Conservation (phyloP, 805 yeast species). For the Alloascoidea hylecoeti region DNA sequence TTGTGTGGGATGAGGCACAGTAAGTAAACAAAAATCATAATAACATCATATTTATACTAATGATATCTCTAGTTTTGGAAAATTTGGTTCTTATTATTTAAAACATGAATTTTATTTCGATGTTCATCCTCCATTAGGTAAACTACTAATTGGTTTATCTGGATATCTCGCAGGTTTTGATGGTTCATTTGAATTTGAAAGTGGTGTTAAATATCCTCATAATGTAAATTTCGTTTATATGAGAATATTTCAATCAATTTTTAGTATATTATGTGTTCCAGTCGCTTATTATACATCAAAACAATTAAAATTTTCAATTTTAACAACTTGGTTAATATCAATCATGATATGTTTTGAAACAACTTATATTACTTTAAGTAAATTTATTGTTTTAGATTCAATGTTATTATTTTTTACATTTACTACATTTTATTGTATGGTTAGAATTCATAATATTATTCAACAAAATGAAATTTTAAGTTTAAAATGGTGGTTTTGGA, state of each 20-base stretch:
- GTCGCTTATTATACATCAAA: constrained; percentile 73
- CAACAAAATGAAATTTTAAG: constrained; percentile 44
- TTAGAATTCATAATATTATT: constrained; percentile 47
- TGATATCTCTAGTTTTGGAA: constrained; percentile 53
- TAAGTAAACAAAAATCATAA: background rate
- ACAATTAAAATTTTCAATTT: constrained; percentile 56
- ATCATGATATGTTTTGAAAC: constrained; percentile 72
- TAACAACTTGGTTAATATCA: constrained; percentile 66
- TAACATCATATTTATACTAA: background rate
- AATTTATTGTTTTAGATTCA: constrained; percentile 84
- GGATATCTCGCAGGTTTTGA: constrained; percentile 81
- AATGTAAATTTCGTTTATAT: constrained; percentile 68
- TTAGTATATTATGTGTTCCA: constrained; percentile 78
- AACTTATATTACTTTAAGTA: constrained; percentile 73
- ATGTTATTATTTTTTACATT: constrained; percentile 83
- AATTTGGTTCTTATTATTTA: constrained; percentile 85
- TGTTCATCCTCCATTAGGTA: constrained; percentile 96
- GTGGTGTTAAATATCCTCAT: constrained; percentile 67
- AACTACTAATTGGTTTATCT: constrained; percentile 78
- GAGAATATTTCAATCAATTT: constrained; percentile 79
- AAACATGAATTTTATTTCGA: constrained; percentile 87
- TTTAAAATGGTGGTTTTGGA: constrained; percentile 90
- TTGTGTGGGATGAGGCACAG: constrained; percentile 96
- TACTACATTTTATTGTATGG: constrained; percentile 62
- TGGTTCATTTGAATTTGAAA: constrained; percentile 82